Percentiles rank a stretch among this genome's conserved stretches.
Evolutionary conservation across 805 yeast species (phyloP).

Genomic region (Barnettozyma populi): DNA sequence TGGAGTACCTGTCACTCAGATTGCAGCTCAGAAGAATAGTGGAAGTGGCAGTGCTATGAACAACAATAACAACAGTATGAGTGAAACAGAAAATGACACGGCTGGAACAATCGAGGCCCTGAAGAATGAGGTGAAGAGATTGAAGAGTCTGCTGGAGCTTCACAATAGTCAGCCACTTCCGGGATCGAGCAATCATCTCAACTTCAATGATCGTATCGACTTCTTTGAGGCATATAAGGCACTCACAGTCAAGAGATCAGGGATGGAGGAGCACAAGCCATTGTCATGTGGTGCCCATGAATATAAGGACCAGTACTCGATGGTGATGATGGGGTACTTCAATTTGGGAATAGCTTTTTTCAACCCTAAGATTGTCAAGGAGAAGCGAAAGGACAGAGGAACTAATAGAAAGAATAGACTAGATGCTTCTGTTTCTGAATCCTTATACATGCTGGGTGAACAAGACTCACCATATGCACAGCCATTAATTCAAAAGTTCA

Average conservation of each 20-base stretch:
- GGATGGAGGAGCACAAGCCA: slow-evolving; percentile 25
- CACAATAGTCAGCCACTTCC: neutral
- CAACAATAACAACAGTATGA: neutral
- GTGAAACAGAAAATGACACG: neutral
- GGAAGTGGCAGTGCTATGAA: neutral
- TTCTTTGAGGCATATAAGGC: slow-evolving; percentile 19
- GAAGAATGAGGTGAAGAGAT: slow-evolving; percentile 4
- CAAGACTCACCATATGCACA: slow-evolving; percentile 17
- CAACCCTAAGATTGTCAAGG: slow-evolving; percentile 10
- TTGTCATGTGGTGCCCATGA: slow-evolving; percentile 15
- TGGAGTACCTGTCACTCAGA: slow-evolving; percentile 10
- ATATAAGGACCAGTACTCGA: slow-evolving; percentile 20
- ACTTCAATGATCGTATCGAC: slow-evolving; percentile 14
- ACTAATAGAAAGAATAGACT: slow-evolving; percentile 16
- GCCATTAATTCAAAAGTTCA: slow-evolving; percentile 15
- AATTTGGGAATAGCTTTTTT: slow-evolving; percentile 16
- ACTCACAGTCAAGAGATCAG: slow-evolving; percentile 21
- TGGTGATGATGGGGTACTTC: slow-evolving; percentile 20
- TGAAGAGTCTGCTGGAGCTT: neutral
- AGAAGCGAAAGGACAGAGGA: slow-evolving; percentile 6
- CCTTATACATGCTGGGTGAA: slow-evolving; percentile 20
- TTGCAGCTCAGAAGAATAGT: neutral
- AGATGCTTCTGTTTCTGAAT: slow-evolving; percentile 20
- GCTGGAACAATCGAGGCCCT: neutral
- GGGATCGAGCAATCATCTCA: neutral